phyloP scores from a whole-genome alignment of 768 basidiomycete species.

The Dacryopinax primogenitus region DNA sequence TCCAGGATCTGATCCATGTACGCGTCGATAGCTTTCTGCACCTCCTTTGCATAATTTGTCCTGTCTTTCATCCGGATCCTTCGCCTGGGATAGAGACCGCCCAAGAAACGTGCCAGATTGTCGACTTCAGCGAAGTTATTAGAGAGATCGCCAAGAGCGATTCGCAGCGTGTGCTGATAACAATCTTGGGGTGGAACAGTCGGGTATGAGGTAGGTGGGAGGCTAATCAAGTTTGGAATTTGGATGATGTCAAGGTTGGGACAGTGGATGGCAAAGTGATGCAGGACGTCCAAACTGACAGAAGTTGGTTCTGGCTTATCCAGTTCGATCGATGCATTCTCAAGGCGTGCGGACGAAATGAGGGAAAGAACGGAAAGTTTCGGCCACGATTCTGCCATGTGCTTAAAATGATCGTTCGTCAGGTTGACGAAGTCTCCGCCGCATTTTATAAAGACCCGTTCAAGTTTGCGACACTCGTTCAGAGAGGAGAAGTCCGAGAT shows the following conservation, averaged over 20 bases:
- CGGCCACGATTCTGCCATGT: not conserved
- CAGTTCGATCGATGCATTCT: not conserved
- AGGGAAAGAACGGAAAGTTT: not conserved
- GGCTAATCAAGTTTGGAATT: not conserved
- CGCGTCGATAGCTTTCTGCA: not conserved
- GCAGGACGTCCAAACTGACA: not conserved
- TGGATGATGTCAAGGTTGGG: not conserved
- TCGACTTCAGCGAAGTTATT: not conserved
- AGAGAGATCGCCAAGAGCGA: not conserved
- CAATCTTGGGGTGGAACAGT: not conserved
- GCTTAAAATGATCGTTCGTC: not conserved
- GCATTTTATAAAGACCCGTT: not conserved
- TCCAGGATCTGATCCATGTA: not conserved
- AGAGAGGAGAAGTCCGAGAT: not conserved
- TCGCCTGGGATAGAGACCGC: not conserved
- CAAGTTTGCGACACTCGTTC: not conserved
- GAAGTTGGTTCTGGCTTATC: not conserved
- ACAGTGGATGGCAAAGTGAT: not conserved
- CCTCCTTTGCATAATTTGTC: not conserved
- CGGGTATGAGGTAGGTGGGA: not conserved
- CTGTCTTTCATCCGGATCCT: not conserved
- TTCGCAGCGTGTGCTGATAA: not conserved
- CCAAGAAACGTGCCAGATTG: not conserved
- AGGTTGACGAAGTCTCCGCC: not conserved
- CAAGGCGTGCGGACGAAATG: not conserved